Evolutionary conservation across 495 filamentous ascomycete genomes (phyloP).

Genomic region (Penicillium bialowiezense): DNA sequence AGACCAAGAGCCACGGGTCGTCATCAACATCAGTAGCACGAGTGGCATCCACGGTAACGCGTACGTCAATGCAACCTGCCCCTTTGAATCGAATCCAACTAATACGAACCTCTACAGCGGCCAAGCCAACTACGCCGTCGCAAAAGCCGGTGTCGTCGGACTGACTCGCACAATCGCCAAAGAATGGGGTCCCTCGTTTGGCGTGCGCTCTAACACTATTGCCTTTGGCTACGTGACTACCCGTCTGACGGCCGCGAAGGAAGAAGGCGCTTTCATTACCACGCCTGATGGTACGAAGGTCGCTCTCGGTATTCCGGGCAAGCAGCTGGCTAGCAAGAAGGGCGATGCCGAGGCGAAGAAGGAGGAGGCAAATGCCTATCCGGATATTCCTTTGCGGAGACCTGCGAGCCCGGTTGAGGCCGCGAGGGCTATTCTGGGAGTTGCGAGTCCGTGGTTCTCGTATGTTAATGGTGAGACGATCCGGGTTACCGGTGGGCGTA

Average conservation of each 20-base stretch:
- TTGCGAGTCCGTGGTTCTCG: conserved; percentile 73
- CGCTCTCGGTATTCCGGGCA: conserved; percentile 69
- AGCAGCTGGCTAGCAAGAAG: conserved; percentile 44
- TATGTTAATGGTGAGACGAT: conserved; percentile 86
- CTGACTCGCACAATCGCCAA: conserved; percentile 85
- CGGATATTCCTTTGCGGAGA: conserved; percentile 74
- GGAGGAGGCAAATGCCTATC: conserved; percentile 28
- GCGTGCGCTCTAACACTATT: conserved; percentile 78
- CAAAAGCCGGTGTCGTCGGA: conserved; percentile 77
- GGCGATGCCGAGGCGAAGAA: conserved; percentile 24
- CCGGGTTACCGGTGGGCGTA: conserved; percentile 77
- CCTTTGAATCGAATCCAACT: background rate
- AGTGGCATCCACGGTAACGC: conserved; percentile 80
- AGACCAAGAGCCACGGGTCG: conserved; percentile 72
- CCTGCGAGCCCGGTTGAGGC: conserved; percentile 77
- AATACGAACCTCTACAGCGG: conserved; percentile 39
- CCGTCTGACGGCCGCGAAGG: conserved; percentile 75
- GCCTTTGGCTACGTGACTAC: conserved; percentile 80
- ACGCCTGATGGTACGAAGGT: conserved; percentile 75
- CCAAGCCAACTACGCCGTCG: conserved; percentile 80
- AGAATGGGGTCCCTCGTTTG: conserved; percentile 85
- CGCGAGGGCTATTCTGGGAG: conserved; percentile 72
- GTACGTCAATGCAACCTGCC: conserved; percentile 31
- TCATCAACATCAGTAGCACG: conserved; percentile 80
- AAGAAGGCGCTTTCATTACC: conserved; percentile 71